Evolutionary conservation across 805 yeast genomes (phyloP).

Genomic region (Zygosaccharomyces lentus): DNA sequence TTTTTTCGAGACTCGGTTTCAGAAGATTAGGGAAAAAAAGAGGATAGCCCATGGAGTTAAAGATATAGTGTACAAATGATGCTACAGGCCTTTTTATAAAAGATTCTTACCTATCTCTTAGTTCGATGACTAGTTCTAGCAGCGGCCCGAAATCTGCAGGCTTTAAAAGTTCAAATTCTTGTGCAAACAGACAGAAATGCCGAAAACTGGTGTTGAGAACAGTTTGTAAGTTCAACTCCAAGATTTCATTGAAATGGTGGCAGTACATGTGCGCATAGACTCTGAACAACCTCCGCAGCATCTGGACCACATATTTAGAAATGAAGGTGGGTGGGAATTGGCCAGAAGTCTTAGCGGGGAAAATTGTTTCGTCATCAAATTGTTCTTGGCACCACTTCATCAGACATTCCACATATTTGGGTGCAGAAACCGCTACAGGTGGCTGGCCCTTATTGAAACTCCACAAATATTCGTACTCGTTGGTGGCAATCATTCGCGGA

Average conservation of each 20-base stretch:
- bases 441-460: constrained; percentile 67
- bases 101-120: constrained; percentile 32
- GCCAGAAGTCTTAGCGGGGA: constrained; percentile 88
- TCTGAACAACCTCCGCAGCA: constrained; percentile 85
- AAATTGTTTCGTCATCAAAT: constrained; percentile 82
- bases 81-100: neutral
- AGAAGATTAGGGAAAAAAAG: neutral
- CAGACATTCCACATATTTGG: constrained; percentile 87
- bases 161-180: constrained; percentile 74
- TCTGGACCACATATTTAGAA: constrained; percentile 65
- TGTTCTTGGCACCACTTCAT: constrained; percentile 95
- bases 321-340: constrained; percentile 85
- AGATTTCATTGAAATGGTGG: constrained; percentile 93
- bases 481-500: constrained; percentile 97
- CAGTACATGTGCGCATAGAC: constrained; percentile 97
- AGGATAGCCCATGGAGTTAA: neutral
- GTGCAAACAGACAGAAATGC: constrained; percentile 84
- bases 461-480: constrained; percentile 96
- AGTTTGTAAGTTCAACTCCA: constrained; percentile 87
- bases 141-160: constrained; percentile 89
- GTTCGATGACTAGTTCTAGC: constrained; percentile 64
- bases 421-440: constrained; percentile 88
- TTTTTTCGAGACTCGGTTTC: neutral
- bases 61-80: constrained; percentile 2
- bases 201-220: constrained; percentile 91